Evolutionary conservation across 768 basidiomycete genomes (phyloP).

Genomic region (Leccinum olivaceopallidum): DNA sequence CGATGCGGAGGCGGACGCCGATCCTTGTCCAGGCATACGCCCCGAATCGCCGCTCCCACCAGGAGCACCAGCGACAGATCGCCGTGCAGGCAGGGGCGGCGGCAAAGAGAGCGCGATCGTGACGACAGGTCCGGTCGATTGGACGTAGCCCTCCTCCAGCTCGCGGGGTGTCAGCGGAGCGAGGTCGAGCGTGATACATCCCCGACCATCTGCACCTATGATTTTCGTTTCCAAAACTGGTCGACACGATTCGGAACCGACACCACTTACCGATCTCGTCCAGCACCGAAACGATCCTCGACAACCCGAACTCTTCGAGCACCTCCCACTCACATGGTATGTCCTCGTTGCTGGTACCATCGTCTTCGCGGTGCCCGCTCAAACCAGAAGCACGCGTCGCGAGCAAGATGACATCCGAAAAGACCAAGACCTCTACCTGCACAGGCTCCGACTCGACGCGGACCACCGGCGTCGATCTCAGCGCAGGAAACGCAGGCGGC

Average conservation of each 20-base stretch:
- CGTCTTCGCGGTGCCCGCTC: background rate
- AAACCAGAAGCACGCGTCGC: conserved; percentile 34
- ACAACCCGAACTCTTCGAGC: conserved; percentile 46
- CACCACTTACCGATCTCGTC: conserved; percentile 33
- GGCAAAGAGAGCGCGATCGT: conserved; percentile 38
- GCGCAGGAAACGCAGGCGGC: conserved; percentile 6
- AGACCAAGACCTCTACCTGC: conserved; percentile 48
- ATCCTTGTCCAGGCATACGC: background rate
- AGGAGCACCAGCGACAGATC: background rate
- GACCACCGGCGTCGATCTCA: conserved; percentile 22
- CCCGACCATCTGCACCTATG: conserved; percentile 20
- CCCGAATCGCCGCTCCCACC: background rate
- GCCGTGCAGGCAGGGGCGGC: conserved; percentile 12
- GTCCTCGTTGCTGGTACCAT: conserved; percentile 19
- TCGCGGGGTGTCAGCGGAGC: conserved; percentile 45
- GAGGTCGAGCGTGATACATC: conserved; percentile 48
- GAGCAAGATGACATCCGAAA: conserved; percentile 71
- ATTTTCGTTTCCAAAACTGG: background rate
- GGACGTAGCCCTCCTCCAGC: conserved; percentile 38
- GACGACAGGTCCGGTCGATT: conserved; percentile 34
- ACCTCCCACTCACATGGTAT: conserved; percentile 40
- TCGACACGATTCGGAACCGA: background rate
- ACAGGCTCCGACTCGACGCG: conserved; percentile 27
- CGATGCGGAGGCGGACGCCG: background rate
- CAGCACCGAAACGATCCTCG: conserved; percentile 47